Evolutionary conservation across 768 basidiomycete species (phyloP).

Genomic region (Boletus rubropictus): DNA sequence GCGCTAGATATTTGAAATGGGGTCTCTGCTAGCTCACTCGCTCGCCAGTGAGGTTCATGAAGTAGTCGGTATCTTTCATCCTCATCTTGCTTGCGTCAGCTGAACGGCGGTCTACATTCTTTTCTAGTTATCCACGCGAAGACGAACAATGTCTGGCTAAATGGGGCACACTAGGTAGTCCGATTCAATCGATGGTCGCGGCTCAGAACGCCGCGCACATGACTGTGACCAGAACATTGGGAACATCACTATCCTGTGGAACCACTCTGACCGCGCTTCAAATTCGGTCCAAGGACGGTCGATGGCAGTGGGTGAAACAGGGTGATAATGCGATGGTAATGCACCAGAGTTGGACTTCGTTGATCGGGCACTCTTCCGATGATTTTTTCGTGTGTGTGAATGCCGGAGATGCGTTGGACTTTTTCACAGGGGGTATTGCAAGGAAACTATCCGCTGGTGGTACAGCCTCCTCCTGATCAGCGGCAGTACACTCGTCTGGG

Average conservation of each 20-base stretch:
- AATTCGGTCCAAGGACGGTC: conserved; percentile 45
- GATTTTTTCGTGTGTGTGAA: conserved; percentile 38
- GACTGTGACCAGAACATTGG: no score
- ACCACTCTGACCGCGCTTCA: conserved; percentile 56
- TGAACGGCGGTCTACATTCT: background rate
- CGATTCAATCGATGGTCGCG: no score
- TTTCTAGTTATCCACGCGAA: conserved; percentile 45
- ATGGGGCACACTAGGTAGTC: conserved; percentile 51
- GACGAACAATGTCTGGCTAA: conserved; percentile 53
- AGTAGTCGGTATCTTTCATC: conserved; percentile 43
- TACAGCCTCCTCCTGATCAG: conserved; percentile 55
- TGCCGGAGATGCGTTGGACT: conserved; percentile 53
- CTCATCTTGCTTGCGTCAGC: background rate
- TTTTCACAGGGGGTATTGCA: conserved; percentile 59
- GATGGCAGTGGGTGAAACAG: conserved; percentile 56
- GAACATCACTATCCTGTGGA: conserved; percentile 52
- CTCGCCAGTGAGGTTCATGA: conserved; percentile 55
- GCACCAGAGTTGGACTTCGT: background rate
- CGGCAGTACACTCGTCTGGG: conserved; percentile 47
- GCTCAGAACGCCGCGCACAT: no score
- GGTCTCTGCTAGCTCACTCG: background rate
- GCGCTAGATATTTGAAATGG: background rate
- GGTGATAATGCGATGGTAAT: conserved; percentile 51
- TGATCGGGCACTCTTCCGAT: background rate
- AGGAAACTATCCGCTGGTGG: conserved; percentile 57